A percentile compares a stretch with the other conserved stretches of the same genome.
Evolutionary conservation across 768 basidiomycete genomes (phyloP).

Genomic region (Termitomyces sp.): DNA sequence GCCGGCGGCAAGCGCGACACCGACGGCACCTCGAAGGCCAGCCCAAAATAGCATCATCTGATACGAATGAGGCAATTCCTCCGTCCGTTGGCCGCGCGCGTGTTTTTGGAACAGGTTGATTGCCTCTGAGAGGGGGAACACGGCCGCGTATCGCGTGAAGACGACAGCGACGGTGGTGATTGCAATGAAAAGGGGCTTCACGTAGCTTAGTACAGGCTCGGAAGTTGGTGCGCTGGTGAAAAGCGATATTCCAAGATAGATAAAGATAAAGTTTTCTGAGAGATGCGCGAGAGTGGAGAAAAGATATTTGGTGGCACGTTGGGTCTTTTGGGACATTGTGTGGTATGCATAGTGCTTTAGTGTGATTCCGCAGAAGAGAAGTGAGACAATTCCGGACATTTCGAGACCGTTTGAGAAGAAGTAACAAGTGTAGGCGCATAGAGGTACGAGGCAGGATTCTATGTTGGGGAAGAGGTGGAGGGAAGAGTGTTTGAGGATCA

Average conservation of each 20-base stretch:
- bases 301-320: constrained; percentile 91
- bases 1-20: constrained; percentile 93
- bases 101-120: constrained; percentile 92
- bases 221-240: constrained; percentile 84
- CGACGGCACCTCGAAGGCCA: constrained; percentile 92
- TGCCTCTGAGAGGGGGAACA: constrained; percentile 89
- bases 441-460: constrained; percentile 92
- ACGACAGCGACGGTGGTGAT: constrained; percentile 90
- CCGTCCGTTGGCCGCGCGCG: constrained; percentile 76
- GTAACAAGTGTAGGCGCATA: constrained; percentile 95
- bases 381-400: constrained; percentile 95
- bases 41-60: constrained; percentile 99
- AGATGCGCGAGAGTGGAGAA: constrained; percentile 92
- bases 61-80: constrained; percentile 95
- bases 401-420: constrained; percentile 96
- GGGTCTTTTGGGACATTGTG: constrained; percentile 95
- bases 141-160: constrained; percentile 92
- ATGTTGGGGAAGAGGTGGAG: constrained; percentile 85
- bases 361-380: constrained; percentile 98
- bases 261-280: constrained; percentile 98
- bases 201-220: constrained; percentile 73
- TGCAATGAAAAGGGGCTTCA: constrained; percentile 93
- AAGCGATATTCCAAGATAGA: constrained; percentile 95
- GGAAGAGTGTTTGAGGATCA: constrained; percentile 92
- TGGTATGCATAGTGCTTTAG: constrained; percentile 99